These are phyloP conservation scores for Melanopsichium pennsylvanicum DNA, from an alignment of 1,284 basidiomycete genomes.

Conservation along the genomic window DNA sequence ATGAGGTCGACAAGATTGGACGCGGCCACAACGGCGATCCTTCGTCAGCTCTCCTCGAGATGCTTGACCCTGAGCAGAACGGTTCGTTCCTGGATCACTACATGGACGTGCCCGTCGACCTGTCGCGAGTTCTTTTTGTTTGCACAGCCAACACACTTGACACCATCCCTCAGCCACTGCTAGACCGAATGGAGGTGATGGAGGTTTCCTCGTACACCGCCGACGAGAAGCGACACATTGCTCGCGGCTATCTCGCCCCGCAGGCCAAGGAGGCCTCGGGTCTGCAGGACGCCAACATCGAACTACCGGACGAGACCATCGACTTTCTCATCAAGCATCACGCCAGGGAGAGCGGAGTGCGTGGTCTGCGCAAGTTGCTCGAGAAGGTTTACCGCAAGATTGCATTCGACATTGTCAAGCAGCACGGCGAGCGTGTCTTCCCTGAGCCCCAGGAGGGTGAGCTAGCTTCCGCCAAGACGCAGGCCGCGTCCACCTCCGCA, in stretches of 20 bases:
- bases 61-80: slow-evolving; percentile 99
- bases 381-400: slow-evolving; percentile 95
- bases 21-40: slow-evolving; percentile 93
- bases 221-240: slow-evolving; percentile 94
- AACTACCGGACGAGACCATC: slow-evolving; percentile 71
- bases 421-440: slow-evolving; percentile 86
- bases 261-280: slow-evolving; percentile 93
- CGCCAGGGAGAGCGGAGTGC: slow-evolving; percentile 86
- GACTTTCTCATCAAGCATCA: slow-evolving; percentile 94
- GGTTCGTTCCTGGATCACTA: slow-evolving; percentile 95
- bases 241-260: slow-evolving; percentile 87
- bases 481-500: slow-evolving; percentile 9
- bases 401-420: slow-evolving; percentile 87
- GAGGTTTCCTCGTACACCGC: slow-evolving; percentile 88
- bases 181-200: slow-evolving; percentile 90
- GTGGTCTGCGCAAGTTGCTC: slow-evolving; percentile 61
- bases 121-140: slow-evolving; percentile 95
- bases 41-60: slow-evolving; percentile 89
- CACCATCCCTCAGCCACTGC: slow-evolving; percentile 92
- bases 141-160: slow-evolving; percentile 81
- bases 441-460: slow-evolving; percentile 73
- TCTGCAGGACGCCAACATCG: slow-evolving; percentile 68
- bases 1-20: slow-evolving; percentile 99
- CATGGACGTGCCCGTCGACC: slow-evolving; percentile 95
- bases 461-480: slow-evolving; percentile 51